Evolutionary conservation across 148 eudicot species (phyloP), one percentile per base, ranked within the genome.

Genomic region (Fagopyrum tataricum): DNA sequence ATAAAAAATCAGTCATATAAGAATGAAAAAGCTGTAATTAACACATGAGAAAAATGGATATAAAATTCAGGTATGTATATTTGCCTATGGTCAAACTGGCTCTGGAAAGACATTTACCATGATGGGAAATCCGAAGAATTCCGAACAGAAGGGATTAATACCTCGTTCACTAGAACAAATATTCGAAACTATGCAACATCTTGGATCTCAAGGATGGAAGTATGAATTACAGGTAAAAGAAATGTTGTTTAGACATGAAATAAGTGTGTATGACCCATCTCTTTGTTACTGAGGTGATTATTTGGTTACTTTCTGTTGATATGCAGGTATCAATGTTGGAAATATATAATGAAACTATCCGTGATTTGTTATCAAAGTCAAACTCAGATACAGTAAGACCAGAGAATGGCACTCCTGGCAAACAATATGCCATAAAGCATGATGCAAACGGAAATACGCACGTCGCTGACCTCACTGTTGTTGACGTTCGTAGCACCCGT

Each of bases 41-140:
- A 56, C 31, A 59, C 39, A 55, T 21, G 26, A 59, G 15, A 59
- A 7, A 59, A 5, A 20, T 12, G 43, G 42, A 64, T 64, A 64
- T 64, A 4, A 64, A 18, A 13, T 37, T 64, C 77, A 92, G 99
- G 99, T 96, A 43, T 96, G 97, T 78, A 92, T 96, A 40, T 96
- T 96, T 81, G 97, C 99, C 24, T 96, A 96, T 76, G 99, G 99
- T 67, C 99, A 96, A 83, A 96, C 99, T 51, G 99, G 99, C 67
- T 96, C 99, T 6, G 99, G 99, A 59, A 96, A 92, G 81, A 96
- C 99, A 15, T 86, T 83, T 78, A 96, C 99, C 41, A 96, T 96
- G 99, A 96, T 96, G 99, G 99, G 99, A 24, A 85, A 82, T 74
- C 92, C 99, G 13, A 90, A 87, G 52, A 83, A 73, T 75, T 72